Evolutionary conservation across 2,329 filamentous ascomycete genomes (phyloP), one percentile per base, ranked within the genome.

Genomic region (Aureobasidium sp.): DNA sequence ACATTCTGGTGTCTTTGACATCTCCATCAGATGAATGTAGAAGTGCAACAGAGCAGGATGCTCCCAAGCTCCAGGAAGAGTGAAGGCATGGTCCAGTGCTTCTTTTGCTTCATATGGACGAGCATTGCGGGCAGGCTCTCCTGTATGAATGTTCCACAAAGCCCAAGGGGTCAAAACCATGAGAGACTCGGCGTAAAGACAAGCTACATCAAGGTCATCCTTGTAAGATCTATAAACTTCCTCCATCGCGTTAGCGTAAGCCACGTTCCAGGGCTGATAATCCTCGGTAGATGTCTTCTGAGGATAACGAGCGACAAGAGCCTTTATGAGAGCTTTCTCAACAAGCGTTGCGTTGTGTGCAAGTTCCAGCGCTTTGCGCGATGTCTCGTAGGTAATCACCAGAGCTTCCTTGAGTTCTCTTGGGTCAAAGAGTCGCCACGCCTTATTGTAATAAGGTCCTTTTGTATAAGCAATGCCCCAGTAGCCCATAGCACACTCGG

Each of bases 381-480:
- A 76, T 0, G 82, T 80, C 15, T 71, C 63, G 61, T 80, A 76
- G 5, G 82, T 82, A 32, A 77, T 74, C 46, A 74, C 69, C 6
- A 87, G 75, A 0, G 79, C 82, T 0, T 69, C 72, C 10, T 77
- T 73, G 6, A 87, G 75, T 66, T 92, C 88, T 0, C 78, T 74
- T 1, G 79, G 74, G 61, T 88, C 87, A 66, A 91, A 90, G 20
- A 84, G 79, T 37, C 84, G 81, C 89, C 89, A 92, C 0, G 88
- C 85, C 69, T 92, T 90, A 75, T 92, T 90, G 72, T 89, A 87
- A 69, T 93, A 92, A 5, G 89, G 88, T 0, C 89, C 89, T 0
- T 89, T 75, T 1, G 86, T 79, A 70, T 88, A 91, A 0, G 89
- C 85, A 5, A 88, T 73, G 0, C 87, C 87, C 87, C 87, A 90